Evolutionary conservation across 2,329 filamentous ascomycete species (phyloP), one percentile per base, ranked within the genome.

Genomic region (Xylaria sp.): DNA sequence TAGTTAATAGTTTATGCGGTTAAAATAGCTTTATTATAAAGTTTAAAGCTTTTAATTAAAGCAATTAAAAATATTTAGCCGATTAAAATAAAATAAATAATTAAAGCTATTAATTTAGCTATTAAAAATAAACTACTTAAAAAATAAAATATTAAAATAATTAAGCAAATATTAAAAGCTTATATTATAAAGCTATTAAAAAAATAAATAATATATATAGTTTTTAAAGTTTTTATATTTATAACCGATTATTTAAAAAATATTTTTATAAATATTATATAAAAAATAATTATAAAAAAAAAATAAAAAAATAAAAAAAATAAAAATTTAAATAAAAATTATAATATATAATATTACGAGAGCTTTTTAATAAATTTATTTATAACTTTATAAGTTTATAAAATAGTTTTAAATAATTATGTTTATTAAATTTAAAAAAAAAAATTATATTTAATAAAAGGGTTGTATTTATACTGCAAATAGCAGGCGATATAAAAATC

Each of bases 251-350:
- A 62, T 62, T n/a, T 62, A 23, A 54, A 9, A 0, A 35, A 23
- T 16, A 58, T 18, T 9, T 25, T 37, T 21, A 60, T 60, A 60
- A 50, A 37, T 60, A 60, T 60, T 60, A 62, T 47, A 16, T 62
- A 51, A 54, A 47, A 54, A 62, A 62, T 62, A 62, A 47, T 62
- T 12, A 18, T 25, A 21, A 54, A 27, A 18, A 62, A 62, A 62
- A 32, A 21, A 16, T 53, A 62, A 53, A 8, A n/a, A n/a, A n/a
- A 16, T 23, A 21, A 53, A 25, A 13, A 62, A 62, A 62, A 32
- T 32, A 16, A 62, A 62, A 53, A 8, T 48, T 42, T 42, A 42
- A 42, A 47, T 10, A 21, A 21, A 47, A 21, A 5, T 47, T 21
- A 42, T 18, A n/a, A n/a, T n/a, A n/a, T n/a, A n/a, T n/a, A n/a